These are phyloP conservation scores for Termitomyces sp. DNA, from an alignment of 768 basidiomycete species.

Conservation along the genomic window DNA sequence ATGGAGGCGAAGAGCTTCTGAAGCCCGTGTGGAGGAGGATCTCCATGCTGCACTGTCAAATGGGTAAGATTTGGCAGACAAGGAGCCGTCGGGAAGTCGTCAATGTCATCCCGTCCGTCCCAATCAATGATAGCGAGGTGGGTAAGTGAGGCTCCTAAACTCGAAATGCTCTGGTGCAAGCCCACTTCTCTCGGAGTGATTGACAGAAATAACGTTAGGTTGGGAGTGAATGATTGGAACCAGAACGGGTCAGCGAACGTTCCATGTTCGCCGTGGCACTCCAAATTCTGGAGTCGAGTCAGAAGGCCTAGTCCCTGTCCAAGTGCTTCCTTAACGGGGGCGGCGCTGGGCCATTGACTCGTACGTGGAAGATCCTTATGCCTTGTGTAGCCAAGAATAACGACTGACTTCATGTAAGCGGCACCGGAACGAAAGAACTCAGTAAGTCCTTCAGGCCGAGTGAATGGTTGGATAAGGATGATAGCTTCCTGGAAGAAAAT, in stretches of 20 bases:
- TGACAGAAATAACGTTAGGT: not conserved
- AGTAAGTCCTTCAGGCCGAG: slow-evolving; percentile 1
- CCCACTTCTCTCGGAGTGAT: slow-evolving; percentile 4
- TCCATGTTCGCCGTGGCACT: slow-evolving; percentile 7
- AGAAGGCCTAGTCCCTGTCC: slow-evolving; percentile 8
- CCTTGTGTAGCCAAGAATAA: slow-evolving; percentile 7
- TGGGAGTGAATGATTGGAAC: slow-evolving; percentile 4
- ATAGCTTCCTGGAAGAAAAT: slow-evolving; percentile 6
- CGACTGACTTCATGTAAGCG: not conserved
- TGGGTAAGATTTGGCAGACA: slow-evolving; percentile 1
- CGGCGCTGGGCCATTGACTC: slow-evolving; percentile 3
- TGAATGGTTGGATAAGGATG: slow-evolving; percentile 2
- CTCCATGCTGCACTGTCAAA: slow-evolving; percentile 3
- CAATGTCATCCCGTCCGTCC: slow-evolving; percentile 1
- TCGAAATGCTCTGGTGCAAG: not conserved
- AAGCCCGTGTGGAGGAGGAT: slow-evolving; percentile 1
- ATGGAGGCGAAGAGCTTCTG: slow-evolving; percentile 6
- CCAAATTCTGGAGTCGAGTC: slow-evolving; percentile 4
- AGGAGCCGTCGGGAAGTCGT: not conserved
- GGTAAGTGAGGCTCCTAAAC: slow-evolving; percentile 4
- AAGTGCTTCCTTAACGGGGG: slow-evolving; percentile 5
- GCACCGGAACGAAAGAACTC: slow-evolving; percentile 6
- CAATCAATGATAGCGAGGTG: slow-evolving; percentile 7
- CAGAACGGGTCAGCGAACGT: slow-evolving; percentile 3
- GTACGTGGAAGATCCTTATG: slow-evolving; percentile 1